Conservation (phyloP, 2,329 filamentous ascomycete species). For the Atkinsonella texensis region DNA sequence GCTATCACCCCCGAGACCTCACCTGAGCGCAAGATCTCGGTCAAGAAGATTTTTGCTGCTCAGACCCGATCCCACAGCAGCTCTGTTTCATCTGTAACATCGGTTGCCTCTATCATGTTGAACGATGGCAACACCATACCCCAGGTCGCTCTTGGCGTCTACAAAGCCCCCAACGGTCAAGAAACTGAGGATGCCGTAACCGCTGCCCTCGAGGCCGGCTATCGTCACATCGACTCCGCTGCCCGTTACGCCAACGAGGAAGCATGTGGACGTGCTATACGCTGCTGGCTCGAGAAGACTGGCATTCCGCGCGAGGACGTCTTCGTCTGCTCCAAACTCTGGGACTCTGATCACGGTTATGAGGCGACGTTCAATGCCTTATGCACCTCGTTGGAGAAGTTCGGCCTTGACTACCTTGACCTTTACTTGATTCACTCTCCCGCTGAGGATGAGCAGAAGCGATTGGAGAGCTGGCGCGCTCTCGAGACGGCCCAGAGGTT, state of each 20-base stretch:
- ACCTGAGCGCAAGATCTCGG: conserved; percentile 18
- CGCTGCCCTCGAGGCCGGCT: conserved; percentile 45
- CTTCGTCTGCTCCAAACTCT: conserved; percentile 56
- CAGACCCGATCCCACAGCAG: conserved; percentile 14
- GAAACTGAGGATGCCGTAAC: conserved; percentile 50
- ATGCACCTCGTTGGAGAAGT: conserved; percentile 53
- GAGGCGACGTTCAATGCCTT: conserved; percentile 43
- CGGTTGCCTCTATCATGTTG: conserved; percentile 41
- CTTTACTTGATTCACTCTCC: conserved; percentile 54
- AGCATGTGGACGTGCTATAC: conserved; percentile 59
- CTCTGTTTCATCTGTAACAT: conserved; percentile 15
- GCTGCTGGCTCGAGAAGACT: conserved; percentile 52
- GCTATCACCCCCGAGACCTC: conserved; percentile 23
- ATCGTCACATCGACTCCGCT: conserved; percentile 42
- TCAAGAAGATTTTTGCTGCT: conserved; percentile 15
- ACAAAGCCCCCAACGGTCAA: conserved; percentile 33
- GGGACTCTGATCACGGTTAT: conserved; percentile 38
- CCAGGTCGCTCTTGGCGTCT: conserved; percentile 33
- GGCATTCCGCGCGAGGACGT: conserved; percentile 54
- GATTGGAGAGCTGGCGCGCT: conserved; percentile 64
- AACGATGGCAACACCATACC: conserved; percentile 63
- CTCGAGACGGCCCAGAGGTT: conserved; percentile 52
- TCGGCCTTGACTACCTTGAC: conserved; percentile 60
- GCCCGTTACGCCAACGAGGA: conserved; percentile 53
- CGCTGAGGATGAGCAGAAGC: conserved; percentile 54